These are phyloP conservation scores for Bombardia bombarda DNA, from an alignment of 495 filamentous ascomycete genomes.

Conservation along the genomic window DNA sequence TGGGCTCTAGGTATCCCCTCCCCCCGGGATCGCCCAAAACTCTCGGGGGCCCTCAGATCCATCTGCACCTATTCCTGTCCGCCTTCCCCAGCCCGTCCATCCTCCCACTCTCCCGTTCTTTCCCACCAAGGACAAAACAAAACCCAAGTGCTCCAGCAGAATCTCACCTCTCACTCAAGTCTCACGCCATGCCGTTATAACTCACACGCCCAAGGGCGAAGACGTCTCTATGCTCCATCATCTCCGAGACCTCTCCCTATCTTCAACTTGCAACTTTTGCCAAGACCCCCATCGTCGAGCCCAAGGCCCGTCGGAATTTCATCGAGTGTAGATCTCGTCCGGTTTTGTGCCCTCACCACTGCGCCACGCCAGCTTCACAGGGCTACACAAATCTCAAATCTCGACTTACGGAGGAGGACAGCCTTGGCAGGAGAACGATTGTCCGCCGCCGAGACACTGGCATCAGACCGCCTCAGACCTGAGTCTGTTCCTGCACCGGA, in stretches of 20 bases:
- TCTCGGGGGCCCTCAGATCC: conserved; percentile 14
- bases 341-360: conserved; percentile 14
- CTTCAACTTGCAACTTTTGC: conserved; percentile 5
- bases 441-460: too few relatives aligned
- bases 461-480: too few relatives aligned
- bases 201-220: conserved; percentile 6
- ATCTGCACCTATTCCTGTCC: conserved; percentile 8
- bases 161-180: not conserved
- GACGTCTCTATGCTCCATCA: not conserved
- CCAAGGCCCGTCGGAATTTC: conserved; percentile 17
- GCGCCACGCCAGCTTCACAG: conserved; percentile 18
- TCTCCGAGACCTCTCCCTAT: not conserved
- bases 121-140: conserved; percentile 7
- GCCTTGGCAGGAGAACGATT: conserved; percentile 24
- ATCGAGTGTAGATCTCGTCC: conserved; percentile 23
- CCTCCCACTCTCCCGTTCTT: conserved; percentile 4
- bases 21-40: conserved; percentile 10
- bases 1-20: not conserved
- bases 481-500: too few relatives aligned
- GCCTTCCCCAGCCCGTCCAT: conserved; percentile 2
- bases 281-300: too few relatives aligned
- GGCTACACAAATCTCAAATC: conserved; percentile 25
- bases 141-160: not conserved
- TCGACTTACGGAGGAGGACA: conserved; percentile 13
- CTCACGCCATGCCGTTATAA: conserved; percentile 10